These are phyloP conservation scores for Boletellus deceptivus DNA, from an alignment of 1,284 basidiomycete species.

Conservation along the genomic window DNA sequence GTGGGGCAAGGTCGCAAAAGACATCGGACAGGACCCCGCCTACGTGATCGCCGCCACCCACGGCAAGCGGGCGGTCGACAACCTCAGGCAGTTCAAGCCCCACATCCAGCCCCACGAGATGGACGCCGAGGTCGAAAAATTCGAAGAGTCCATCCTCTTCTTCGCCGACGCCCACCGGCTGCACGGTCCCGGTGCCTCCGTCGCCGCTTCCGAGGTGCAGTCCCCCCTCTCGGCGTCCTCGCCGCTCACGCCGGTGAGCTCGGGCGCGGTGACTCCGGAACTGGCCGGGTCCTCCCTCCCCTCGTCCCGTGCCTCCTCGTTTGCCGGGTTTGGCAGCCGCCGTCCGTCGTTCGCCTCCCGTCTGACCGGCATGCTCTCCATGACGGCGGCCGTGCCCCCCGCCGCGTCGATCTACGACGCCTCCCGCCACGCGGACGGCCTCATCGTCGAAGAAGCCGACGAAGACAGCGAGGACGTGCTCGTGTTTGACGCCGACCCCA, in stretches of 20 bases:
- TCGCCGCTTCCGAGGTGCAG: neutral
- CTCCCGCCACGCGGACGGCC: constrained; percentile 35
- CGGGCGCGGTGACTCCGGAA: constrained; percentile 41
- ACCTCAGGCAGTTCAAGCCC: constrained; percentile 59
- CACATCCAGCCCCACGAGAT: constrained; percentile 59
- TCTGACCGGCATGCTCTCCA: constrained; percentile 47
- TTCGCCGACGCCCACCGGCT: constrained; percentile 65
- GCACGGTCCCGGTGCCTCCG: constrained; percentile 41
- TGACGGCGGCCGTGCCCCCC: constrained; percentile 36
- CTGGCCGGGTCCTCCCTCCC: constrained; percentile 36
- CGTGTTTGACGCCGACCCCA: constrained; percentile 28
- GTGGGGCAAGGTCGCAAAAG: constrained; percentile 72
- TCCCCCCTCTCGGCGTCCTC: constrained; percentile 28
- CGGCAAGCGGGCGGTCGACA: constrained; percentile 71
- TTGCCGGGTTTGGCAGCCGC: constrained; percentile 36
- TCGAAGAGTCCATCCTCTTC: constrained; percentile 70
- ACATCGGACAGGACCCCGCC: constrained; percentile 64
- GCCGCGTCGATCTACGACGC: constrained; percentile 38
- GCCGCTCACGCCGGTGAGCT: constrained; percentile 32
- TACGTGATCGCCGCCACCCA: constrained; percentile 72
- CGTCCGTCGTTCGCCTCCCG: constrained; percentile 52
- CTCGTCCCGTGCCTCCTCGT: constrained; percentile 43
- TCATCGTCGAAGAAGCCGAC: constrained; percentile 36
- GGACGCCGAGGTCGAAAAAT: constrained; percentile 63
- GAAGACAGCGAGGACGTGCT: constrained; percentile 31